Conservation (phyloP, 139 green algal species). For the Micromonas commoda region DNA sequence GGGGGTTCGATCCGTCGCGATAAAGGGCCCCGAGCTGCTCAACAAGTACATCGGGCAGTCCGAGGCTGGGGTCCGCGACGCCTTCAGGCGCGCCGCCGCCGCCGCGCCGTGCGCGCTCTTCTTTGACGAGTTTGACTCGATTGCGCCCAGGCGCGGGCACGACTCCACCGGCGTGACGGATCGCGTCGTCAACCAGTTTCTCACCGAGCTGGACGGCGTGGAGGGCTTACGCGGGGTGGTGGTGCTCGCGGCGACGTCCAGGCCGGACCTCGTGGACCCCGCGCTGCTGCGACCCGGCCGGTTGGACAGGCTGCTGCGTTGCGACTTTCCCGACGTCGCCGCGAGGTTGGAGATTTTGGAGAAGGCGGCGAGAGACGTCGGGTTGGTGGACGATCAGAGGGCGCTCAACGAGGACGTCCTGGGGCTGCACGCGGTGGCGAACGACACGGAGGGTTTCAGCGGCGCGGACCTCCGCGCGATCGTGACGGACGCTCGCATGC, state of each 20-base stretch:
- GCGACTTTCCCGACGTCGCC: not conserved
- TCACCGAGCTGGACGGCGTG: slow-evolving; percentile 97
- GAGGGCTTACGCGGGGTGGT: slow-evolving; percentile 77
- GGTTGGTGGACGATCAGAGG: no score
- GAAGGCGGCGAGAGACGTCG: no score
- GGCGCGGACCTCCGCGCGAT: not conserved
- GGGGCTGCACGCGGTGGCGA: no score
- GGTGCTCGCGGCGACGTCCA: slow-evolving; percentile 81
- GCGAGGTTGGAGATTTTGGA: no score
- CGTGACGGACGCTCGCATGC: not conserved
- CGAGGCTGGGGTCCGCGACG: slow-evolving; percentile 80
- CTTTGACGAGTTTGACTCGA: slow-evolving; percentile 99
- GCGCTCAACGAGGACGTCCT: no score
- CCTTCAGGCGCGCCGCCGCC: slow-evolving; percentile 75
- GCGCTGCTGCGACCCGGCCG: slow-evolving; percentile 62
- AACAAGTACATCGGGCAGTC: slow-evolving; percentile 98
- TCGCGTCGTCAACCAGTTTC: slow-evolving; percentile 91
- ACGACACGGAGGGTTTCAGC: not conserved
- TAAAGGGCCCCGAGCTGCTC: slow-evolving; percentile 93
- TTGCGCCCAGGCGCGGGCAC: slow-evolving; percentile 83
- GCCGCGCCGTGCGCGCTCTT: slow-evolving; percentile 94
- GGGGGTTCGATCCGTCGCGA: slow-evolving; percentile 58
- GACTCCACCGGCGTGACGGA: slow-evolving; percentile 92
- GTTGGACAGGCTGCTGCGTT: slow-evolving; percentile 48
- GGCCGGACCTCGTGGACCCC: slow-evolving; percentile 58